Base-by-base conservation (phyloP, 768 basidiomycete species). In the Leccinum rimulosum region DNA sequence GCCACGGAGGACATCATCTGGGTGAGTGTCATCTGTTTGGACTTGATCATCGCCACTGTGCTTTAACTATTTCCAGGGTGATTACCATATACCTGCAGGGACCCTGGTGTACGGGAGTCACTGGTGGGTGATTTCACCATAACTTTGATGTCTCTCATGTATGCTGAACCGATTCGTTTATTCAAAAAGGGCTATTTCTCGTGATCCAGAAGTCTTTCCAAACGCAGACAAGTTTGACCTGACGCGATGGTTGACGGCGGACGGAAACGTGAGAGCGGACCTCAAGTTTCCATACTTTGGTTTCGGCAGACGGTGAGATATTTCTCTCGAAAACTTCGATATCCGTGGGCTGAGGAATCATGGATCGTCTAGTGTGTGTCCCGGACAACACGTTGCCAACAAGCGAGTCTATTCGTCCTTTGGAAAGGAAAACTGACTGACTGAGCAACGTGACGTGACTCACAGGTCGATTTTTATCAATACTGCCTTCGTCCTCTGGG, bases 401-500 rank as follows among this genome's bases (percentile, higher is more conserved):
- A 74, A 73, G 79, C 75, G 59, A 65, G 72, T 69, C 0, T 14
- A n/a, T 17, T 38, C 12, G n/a, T 15, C 36, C 36, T n/a, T 31
- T 19, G 30, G 4, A 27, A 7, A 12, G 3, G 8, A 28, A n/a
- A 48, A 25, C 22, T 15, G 3, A 3, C 8, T 15, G 22, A 7
- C 30, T 49, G 25, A 57, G 47, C 19, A 48, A 22, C 22, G 4
- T 31, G 31, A 22, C 19, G n/a, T 33, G 31, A 33, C 4, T 80
- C 1, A 48, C 9, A 25, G 47, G 47, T 25, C 47, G 14, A 48
- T 48, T 48, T 48, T 25, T 14, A 48, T 48, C 47, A 48, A 48
- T 5, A 48, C 81, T 0, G 79, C 83, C 1, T 74, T 86, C n/a
- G 67, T 82, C 4, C 76, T 85, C 12, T 88, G 85, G 84, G 78